Evolutionary conservation across 441 rosid species (phyloP).

Genomic region (Erysimum cheiri): DNA sequence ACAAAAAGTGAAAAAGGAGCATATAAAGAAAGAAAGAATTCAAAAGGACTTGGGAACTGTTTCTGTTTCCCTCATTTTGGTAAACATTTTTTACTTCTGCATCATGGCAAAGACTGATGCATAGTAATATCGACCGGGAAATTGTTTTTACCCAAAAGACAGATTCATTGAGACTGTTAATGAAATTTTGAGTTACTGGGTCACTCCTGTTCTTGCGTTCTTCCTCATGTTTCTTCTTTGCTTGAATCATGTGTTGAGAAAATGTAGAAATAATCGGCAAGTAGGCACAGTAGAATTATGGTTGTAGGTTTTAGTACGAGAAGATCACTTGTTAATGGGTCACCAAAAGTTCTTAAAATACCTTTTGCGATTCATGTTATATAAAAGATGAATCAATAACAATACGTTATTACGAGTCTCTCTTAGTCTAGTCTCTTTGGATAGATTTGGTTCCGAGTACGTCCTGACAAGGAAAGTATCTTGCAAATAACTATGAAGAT

Average conservation of each 20-base stretch:
- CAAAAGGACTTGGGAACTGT: conserved; percentile 25
- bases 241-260: neutral
- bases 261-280: neutral
- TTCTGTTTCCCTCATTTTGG: conserved; percentile 45
- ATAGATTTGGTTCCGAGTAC: too few relatives aligned
- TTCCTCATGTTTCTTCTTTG: neutral
- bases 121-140: conserved; percentile 13
- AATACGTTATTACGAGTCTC: too few relatives aligned
- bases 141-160: conserved; percentile 12
- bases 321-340: too few relatives aligned
- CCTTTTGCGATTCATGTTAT: too few relatives aligned
- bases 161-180: neutral
- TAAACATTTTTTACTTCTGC: conserved; percentile 34
- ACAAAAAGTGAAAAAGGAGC: conserved; percentile 40
- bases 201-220: conserved; percentile 10
- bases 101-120: conserved; percentile 38
- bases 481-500: too few relatives aligned
- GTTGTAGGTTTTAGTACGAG: too few relatives aligned
- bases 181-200: conserved; percentile 37
- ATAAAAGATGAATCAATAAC: too few relatives aligned
- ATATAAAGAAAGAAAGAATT: conserved; percentile 30
- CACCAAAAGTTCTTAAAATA: too few relatives aligned
- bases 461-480: too few relatives aligned
- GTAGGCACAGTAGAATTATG: neutral
- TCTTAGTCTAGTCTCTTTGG: too few relatives aligned